Conservation (phyloP, 148 eudicot genomes). For the Hydrangea macrophylla region DNA sequence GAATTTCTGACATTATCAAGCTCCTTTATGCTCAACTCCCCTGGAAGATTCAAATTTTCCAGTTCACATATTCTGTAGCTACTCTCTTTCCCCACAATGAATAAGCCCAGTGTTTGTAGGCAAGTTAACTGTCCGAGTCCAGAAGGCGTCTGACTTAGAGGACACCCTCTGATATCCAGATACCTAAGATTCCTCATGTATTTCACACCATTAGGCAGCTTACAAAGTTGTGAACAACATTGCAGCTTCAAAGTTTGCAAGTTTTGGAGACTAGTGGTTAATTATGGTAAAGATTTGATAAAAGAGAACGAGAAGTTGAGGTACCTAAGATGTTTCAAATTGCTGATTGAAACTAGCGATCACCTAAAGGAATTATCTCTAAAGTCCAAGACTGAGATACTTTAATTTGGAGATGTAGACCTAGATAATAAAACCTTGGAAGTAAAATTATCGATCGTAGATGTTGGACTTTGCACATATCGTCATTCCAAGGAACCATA, state of each 20-base stretch:
- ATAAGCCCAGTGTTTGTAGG: neutral
- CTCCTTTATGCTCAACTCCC: neutral
- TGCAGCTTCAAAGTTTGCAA: too few species aligned
- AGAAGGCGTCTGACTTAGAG: neutral
- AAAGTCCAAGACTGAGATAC: neutral
- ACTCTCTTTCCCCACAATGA: neutral
- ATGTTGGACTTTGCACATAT: neutral
- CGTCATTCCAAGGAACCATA: neutral
- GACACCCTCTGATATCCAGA: neutral
- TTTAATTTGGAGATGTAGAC: neutral
- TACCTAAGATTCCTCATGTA: neutral
- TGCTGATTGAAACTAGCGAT: neutral
- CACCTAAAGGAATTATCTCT: neutral
- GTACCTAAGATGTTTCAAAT: too few species aligned
- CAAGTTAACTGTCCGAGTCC: neutral
- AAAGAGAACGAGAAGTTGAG: too few species aligned
- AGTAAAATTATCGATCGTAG: neutral
- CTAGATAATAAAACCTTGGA: too few species aligned
- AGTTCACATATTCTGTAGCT: neutral
- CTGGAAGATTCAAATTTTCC: neutral
- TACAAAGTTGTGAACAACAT: too few species aligned
- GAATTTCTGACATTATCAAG: slow-evolving; percentile 10
- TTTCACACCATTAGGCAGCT: too few species aligned
- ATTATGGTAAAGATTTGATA: too few species aligned
- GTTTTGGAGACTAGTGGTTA: too few species aligned